Conservation (phyloP, 2,329 filamentous ascomycete species). For the Stemphylium beticola region DNA sequence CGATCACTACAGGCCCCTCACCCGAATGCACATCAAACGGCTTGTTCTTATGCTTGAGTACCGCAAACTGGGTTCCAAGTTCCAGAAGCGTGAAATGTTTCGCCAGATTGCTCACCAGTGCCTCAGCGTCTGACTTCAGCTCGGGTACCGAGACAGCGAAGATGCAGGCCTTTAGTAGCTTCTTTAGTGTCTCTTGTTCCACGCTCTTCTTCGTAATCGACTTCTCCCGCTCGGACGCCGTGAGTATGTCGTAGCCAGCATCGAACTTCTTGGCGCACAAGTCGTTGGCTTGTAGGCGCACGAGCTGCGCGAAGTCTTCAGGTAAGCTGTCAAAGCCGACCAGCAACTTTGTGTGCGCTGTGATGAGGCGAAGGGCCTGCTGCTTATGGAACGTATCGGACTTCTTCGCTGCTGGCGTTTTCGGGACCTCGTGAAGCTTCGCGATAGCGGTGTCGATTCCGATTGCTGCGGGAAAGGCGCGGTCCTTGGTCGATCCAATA, state of each 20-base stretch:
- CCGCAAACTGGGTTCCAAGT: constrained; percentile 81
- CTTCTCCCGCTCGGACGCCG: constrained; percentile 76
- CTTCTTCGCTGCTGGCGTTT: constrained; percentile 64
- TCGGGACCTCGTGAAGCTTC: constrained; percentile 82
- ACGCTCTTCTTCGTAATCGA: constrained; percentile 86
- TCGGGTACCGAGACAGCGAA: constrained; percentile 83
- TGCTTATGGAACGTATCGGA: constrained; percentile 90
- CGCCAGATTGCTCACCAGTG: constrained; percentile 80
- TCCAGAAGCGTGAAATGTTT: constrained; percentile 91
- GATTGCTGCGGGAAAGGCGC: constrained; percentile 83
- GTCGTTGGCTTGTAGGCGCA: constrained; percentile 90
- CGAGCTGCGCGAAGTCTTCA: constrained; percentile 82
- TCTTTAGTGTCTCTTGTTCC: constrained; percentile 82
- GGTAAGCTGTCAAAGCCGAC: constrained; percentile 87
- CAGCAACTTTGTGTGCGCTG: constrained; percentile 85
- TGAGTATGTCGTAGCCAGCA: constrained; percentile 72
- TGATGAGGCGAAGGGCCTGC: constrained; percentile 87
- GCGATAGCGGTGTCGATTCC: constrained; percentile 88
- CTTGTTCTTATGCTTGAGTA: constrained; percentile 75
- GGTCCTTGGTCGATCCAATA: constrained; percentile 85
- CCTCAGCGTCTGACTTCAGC: constrained; percentile 75
- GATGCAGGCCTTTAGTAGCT: constrained; percentile 86
- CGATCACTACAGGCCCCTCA: constrained; percentile 85
- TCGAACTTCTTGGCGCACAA: constrained; percentile 75
- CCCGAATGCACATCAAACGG: constrained; percentile 85